A percentile compares a stretch with the other conserved stretches of the same genome.
Evolutionary conservation across 345 rosid species (phyloP).

Genomic region (Microthlaspi erraticum): DNA sequence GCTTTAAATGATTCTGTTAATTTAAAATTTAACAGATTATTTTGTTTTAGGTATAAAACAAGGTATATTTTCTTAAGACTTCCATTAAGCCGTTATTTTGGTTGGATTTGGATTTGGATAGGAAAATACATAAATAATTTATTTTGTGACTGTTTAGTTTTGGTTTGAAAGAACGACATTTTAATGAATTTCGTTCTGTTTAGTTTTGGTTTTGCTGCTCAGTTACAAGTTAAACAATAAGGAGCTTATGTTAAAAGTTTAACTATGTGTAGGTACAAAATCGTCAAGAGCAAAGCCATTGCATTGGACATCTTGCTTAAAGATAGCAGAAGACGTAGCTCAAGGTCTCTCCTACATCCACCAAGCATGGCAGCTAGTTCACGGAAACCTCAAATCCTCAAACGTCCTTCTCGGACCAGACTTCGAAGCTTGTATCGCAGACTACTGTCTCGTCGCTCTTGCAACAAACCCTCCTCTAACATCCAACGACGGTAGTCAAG

Average conservation of each 20-base stretch:
- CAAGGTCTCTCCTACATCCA: slow-evolving; percentile 95
- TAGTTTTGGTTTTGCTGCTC: too few relatives aligned
- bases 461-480: slow-evolving; percentile 26
- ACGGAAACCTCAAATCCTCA: slow-evolving; percentile 85
- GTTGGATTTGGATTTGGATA: too few relatives aligned
- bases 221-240: not conserved
- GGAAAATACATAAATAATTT: too few relatives aligned
- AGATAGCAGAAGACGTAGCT: slow-evolving; percentile 91
- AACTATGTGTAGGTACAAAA: slow-evolving; percentile 65
- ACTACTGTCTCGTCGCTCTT: slow-evolving; percentile 77
- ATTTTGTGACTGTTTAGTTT: too few relatives aligned
- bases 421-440: slow-evolving; percentile 82
- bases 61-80: too few relatives aligned
- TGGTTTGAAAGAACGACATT: too few relatives aligned
- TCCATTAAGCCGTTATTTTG: too few relatives aligned
- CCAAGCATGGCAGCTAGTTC: slow-evolving; percentile 94
- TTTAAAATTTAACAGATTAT: too few relatives aligned
- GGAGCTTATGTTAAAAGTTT: not conserved
- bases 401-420: slow-evolving; percentile 89
- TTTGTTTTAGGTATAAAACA: too few relatives aligned
- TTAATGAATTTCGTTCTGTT: too few relatives aligned
- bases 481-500: slow-evolving; percentile 31
- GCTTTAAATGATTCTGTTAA: too few relatives aligned
- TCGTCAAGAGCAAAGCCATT: slow-evolving; percentile 84
- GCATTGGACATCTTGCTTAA: slow-evolving; percentile 93